Evolutionary conservation across 805 yeast species (phyloP), one percentile per base, ranked within the genome.

Genomic region (Candida morakotiae): DNA sequence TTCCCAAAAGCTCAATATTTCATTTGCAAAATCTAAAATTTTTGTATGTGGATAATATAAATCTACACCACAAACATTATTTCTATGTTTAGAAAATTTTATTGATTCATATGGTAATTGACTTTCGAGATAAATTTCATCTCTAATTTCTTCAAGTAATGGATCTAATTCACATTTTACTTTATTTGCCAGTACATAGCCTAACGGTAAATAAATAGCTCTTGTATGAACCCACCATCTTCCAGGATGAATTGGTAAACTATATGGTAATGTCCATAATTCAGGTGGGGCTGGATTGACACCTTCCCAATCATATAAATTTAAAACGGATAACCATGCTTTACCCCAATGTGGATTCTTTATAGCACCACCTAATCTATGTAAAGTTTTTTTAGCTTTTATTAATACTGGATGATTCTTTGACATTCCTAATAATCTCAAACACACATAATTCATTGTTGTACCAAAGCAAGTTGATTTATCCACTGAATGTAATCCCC

Each of bases 201-300:
- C 91, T 50, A 91, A 64, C 0, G 98, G 89, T 23, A 85, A 58
- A 51, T 89, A 93, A 16, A 93, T 86, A 1, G 93, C 95, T 39
- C 99, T 70, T 0, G 97, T 89, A 53, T 93, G 99, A 16, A 91
- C 96, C 99, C 99, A 93, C 98, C 98, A 93, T 54, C 86, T 75
- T 24, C 89, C 94, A 1, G 99, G 98, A 53, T 93, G 98, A 28
- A 88, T 68, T 0, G 96, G 95, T 2, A 83, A 51, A 34, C 69
- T 54, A 43, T 87, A 85, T 1, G 98, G 99, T 28, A 91, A 59
- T 41, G 83, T 60, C 93, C 96, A 93, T 34, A 88, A 62, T 54
- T 93, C 99, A 1, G 97, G 91, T 2, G 99, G 98, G 1, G 96
- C 95, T 2, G 99, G 98, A 49, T 93, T 93, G 4, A 91, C 96